Evolutionary conservation across 2,329 filamentous ascomycete species (phyloP), one percentile per base, ranked within the genome.

Genomic region (Claviceps quebecensis): DNA sequence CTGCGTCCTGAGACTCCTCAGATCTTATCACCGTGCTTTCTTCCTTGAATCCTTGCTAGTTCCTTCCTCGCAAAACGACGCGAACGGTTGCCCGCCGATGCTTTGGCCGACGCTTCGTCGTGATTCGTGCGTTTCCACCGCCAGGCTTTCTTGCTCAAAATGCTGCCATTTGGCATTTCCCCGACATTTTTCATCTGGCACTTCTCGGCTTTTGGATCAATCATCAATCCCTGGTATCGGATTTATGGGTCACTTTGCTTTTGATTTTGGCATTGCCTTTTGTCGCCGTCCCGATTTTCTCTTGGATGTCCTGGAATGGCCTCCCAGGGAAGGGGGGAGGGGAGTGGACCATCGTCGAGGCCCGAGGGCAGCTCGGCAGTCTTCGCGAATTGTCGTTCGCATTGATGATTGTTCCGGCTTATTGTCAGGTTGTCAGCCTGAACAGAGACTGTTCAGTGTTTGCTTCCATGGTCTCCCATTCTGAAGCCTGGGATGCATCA

Each of bases 391-490:
- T 51, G 48, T 53, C 23, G 17, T 41, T 48, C 39, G 37, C 14
- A 19, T n/a, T n/a, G n/a, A 19, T 19, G 19, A 53, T 53, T 48
- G 52, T 51, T 48, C 39, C 23, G 45, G 48, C 52, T 29, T 47
- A 50, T 53, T 50, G 52, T 50, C 19, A 23, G 26, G 3, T 8
- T 36, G 26, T 29, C 26, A 29, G 26, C 26, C 26, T 29, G 9
- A 29, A 3, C 26, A 9, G 8, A 1, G 8, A 29, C 26, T 17
- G 11, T n/a, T n/a, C n/a, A n/a, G n/a, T n/a, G n/a, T 13, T 13
- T 7, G 8, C 17, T 19, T 43, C 11, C 40, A 19, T 3, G 1
- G 16, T 4, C n/a, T 45, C 23, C 4, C 17, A 4, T n/a, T 17
- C 26, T 29, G 44, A 34, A 22, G 40, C 40, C 17, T 40, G 26